Base-by-base conservation (phyloP, 2,329 filamentous ascomycete species). In the Fusarium buharicum region DNA sequence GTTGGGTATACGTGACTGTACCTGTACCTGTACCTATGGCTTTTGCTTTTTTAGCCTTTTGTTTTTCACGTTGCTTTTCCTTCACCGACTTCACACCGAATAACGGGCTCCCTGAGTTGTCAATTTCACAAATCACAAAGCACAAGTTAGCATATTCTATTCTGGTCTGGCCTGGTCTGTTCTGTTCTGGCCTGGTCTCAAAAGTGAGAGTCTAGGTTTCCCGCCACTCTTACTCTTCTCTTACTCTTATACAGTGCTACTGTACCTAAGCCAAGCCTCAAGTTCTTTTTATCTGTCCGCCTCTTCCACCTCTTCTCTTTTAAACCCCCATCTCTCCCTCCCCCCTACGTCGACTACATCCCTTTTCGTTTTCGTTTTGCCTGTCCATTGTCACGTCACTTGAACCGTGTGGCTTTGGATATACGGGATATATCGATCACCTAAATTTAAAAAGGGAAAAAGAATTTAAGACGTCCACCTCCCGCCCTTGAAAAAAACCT, bases 11-110 rank as follows among this genome's bases (percentile, higher is more conserved):
- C n/a, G n/a, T n/a, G n/a, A n/a, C n/a, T n/a, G n/a, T n/a, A n/a
- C n/a, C n/a, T n/a, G n/a, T n/a, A n/a, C n/a, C 27, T 28, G 27
- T 28, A 28, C 27, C 27, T 28, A 9, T 28, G 27, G 7, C 6
- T 28, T 6, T 28, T 28, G 6, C 10, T 28, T 28, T 28, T 28
- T 11, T 22, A 7, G 20, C 7, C 7, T 28, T 24, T 24, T 43
- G 17, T 43, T 22, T 28, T 44, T 38, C 27, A 49, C 28, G 43
- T 64, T 56, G 62, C 33, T 40, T 60, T 62, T 64, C 55, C 65
- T 53, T 64, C 70, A 73, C 71, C 71, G 71, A 73, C 71, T 73
- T 73, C 71, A 73, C 66, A 71, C 70, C 71, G 71, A 72, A 73
- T 56, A 56, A 47, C 49, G 54, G 52, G 30, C 55, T 45, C 49